A percentile compares a stretch with the other conserved stretches of the same genome.
phyloP scores from a whole-genome alignment of 208 protist genomes.

The Crithidia fasciculata region DNA sequence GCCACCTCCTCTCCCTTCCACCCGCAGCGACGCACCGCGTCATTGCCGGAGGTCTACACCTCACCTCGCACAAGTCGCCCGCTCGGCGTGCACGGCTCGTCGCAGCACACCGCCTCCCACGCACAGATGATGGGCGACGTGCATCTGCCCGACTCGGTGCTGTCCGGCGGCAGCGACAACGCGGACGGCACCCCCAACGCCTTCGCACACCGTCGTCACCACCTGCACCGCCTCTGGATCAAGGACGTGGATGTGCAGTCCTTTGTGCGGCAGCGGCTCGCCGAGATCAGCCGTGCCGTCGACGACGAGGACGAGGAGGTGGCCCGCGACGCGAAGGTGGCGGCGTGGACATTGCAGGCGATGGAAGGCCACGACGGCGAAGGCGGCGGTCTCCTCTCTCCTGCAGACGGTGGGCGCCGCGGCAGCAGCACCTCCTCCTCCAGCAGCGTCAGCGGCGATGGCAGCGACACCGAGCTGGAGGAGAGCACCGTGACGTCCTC shows the following conservation, averaged over 20 bases:
- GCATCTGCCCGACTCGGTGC: conserved; percentile 1
- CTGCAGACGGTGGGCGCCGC: neutral
- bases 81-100: conserved; percentile 15
- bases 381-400: neutral
- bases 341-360: conserved; percentile 26
- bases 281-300: conserved; percentile 20
- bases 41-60: neutral
- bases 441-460: conserved; percentile 4
- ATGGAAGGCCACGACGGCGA: conserved; percentile 8
- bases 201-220: conserved; percentile 1
- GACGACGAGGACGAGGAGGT: conserved; percentile 1
- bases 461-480: neutral
- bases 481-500: conserved; percentile 1
- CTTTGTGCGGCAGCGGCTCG: conserved; percentile 18
- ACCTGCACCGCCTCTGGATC: conserved; percentile 11
- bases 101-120: neutral
- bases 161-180: neutral
- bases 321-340: conserved; percentile 4
- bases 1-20: neutral
- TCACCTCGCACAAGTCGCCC: neutral
- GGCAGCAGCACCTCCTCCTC: conserved; percentile 3
- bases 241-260: conserved; percentile 16
- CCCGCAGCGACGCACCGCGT: conserved; percentile 2
- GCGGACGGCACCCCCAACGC: neutral
- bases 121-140: conserved; percentile 14